phyloP scores from a whole-genome alignment of 2,329 filamentous ascomycete species.

The Rhexocercosporidium sp. region DNA sequence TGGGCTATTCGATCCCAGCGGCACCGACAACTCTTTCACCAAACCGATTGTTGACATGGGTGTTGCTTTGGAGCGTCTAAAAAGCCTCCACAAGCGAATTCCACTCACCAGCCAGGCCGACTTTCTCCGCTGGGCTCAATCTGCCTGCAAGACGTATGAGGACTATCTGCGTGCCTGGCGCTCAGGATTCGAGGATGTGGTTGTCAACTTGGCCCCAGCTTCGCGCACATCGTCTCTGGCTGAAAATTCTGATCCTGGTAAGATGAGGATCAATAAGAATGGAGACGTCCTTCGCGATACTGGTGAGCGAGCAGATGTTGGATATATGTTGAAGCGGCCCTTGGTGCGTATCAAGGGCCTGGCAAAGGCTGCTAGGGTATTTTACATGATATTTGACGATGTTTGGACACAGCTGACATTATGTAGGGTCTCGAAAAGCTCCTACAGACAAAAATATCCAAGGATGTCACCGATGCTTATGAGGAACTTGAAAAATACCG shows the following conservation, averaged over 20 bases:
- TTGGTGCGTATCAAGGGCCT: conserved; percentile 88
- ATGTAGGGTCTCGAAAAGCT: conserved; percentile 31
- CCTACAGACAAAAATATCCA: conserved; percentile 51
- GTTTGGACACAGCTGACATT: conserved; percentile 25
- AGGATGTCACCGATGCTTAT: conserved; percentile 50
- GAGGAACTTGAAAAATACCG: conserved; percentile 76
- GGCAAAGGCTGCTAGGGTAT: conserved; percentile 78
- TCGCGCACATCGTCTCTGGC: conserved; percentile 58
- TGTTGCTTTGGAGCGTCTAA: conserved; percentile 83
- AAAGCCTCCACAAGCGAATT: conserved; percentile 78
- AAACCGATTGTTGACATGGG: conserved; percentile 96
- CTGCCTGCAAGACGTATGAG: conserved; percentile 77
- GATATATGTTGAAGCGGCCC: conserved; percentile 88
- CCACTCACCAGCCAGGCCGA: conserved; percentile 74
- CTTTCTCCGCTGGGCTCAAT: conserved; percentile 81
- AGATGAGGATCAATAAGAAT: conserved; percentile 64
- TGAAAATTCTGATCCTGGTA: conserved; percentile 60
- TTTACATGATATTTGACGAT: conserved; percentile 6
- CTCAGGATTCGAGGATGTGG: conserved; percentile 90
- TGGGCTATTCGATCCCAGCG: conserved; percentile 66
- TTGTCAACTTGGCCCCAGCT: conserved; percentile 85
- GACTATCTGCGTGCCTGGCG: conserved; percentile 90
- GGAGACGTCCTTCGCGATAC: conserved; percentile 66
- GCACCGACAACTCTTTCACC: conserved; percentile 64
- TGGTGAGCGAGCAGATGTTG: conserved; percentile 92